Conservation (phyloP, 768 basidiomycete species). For the Macrolepiota fuliginosa region DNA sequence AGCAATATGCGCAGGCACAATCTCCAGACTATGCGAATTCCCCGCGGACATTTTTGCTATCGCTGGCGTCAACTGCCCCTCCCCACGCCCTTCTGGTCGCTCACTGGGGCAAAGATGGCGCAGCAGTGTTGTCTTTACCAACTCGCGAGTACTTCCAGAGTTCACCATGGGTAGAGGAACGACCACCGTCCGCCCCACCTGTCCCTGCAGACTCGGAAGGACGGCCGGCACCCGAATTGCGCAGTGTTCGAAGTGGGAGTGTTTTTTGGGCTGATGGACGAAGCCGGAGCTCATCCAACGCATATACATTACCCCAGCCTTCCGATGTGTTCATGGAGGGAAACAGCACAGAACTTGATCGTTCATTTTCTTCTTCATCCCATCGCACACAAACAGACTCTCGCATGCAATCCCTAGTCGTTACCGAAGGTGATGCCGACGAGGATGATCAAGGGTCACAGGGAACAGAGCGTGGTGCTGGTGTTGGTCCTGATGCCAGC, state of each 20-base stretch:
- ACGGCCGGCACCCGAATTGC: conserved; percentile 22
- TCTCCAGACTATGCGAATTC: conserved; percentile 58
- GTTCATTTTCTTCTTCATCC: conserved; percentile 18
- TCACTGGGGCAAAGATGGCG: conserved; percentile 77
- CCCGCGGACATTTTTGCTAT: conserved; percentile 76
- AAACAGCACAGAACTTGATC: conserved; percentile 16
- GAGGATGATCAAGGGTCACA: conserved; percentile 60
- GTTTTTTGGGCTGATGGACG: conserved; percentile 72
- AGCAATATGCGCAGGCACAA: conserved; percentile 65
- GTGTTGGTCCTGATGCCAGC: conserved; percentile 23
- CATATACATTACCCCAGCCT: conserved; percentile 41
- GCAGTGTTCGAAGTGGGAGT: conserved; percentile 64
- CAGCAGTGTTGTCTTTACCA: conserved; percentile 76
- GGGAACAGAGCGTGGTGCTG: conserved; percentile 46
- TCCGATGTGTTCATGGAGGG: conserved; percentile 24
- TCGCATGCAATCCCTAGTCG: conserved; percentile 27
- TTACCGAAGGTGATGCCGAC: conserved; percentile 20
- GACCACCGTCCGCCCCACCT: conserved; percentile 22
- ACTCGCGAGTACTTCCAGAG: conserved; percentile 86
- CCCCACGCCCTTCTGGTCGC: conserved; percentile 80
- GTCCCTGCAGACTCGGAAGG: conserved; percentile 9
- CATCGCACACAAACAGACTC: conserved; percentile 24
- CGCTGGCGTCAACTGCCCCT: conserved; percentile 62
- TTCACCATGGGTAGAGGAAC: conserved; percentile 73
- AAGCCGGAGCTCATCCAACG: conserved; percentile 52